Percentiles rank a stretch among this genome's conserved stretches.
phyloP scores from a whole-genome alignment of 345 rosid genomes.

The Anacardium occidentale region DNA sequence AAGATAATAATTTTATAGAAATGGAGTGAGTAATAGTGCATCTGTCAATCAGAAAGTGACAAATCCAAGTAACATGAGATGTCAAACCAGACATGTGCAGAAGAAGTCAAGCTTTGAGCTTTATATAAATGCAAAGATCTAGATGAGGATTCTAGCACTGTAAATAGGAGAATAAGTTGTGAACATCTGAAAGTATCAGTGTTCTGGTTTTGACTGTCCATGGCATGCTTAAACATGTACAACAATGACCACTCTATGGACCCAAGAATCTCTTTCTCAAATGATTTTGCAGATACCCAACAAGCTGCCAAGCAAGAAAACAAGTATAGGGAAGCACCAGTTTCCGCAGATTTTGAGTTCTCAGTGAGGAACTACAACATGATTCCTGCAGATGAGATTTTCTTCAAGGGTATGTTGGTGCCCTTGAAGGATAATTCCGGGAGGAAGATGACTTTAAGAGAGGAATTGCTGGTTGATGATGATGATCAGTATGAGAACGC shows the following conservation, averaged over 20 bases:
- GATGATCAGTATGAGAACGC: constrained; percentile 26
- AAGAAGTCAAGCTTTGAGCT: constrained; percentile 16
- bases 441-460: constrained; percentile 59
- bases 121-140: constrained; percentile 35
- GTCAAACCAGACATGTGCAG: constrained; percentile 33
- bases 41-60: constrained; percentile 39
- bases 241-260: constrained; percentile 51
- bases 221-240: constrained; percentile 47
- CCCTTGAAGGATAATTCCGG: constrained; percentile 50
- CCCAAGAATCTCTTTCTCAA: constrained; percentile 95
- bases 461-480: constrained; percentile 53
- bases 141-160: constrained; percentile 35
- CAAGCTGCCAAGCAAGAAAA: constrained; percentile 33
- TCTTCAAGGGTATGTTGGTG: constrained; percentile 67
- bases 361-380: constrained; percentile 47
- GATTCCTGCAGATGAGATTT: constrained; percentile 77
- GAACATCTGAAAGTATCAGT: not conserved
- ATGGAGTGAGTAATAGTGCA: constrained; percentile 6
- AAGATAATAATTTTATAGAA: constrained; percentile 3
- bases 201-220: constrained; percentile 20
- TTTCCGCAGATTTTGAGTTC: constrained; percentile 79
- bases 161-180: constrained; percentile 13
- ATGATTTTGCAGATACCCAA: constrained; percentile 58
- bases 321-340: constrained; percentile 79
- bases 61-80: constrained; percentile 62